Conservation (phyloP, 2,329 filamentous ascomycete genomes). For the Botryotinia narcissicola region DNA sequence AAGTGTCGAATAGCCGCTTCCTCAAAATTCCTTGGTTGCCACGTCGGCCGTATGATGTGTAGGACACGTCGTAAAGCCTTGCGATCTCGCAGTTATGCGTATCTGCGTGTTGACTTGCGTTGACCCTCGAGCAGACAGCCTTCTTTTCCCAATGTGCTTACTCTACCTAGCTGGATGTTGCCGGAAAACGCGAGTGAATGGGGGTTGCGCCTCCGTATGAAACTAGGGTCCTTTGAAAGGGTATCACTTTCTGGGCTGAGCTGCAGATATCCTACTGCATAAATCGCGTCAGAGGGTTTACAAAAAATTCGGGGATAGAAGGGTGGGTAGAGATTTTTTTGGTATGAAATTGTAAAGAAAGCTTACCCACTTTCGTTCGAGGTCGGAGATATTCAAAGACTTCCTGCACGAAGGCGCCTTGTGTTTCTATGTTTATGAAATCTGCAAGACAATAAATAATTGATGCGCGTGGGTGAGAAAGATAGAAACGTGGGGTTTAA, state of each 20-base stretch:
- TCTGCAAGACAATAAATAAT: constrained; percentile 19
- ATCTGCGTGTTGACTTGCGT: constrained; percentile 27
- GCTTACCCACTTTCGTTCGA: constrained; percentile 20
- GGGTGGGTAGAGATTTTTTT: constrained; percentile 10
- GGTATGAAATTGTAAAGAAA: constrained; percentile 18
- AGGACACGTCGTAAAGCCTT: constrained; percentile 28
- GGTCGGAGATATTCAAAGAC: constrained; percentile 20
- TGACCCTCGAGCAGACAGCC: constrained; percentile 33
- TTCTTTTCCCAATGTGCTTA: constrained; percentile 28
- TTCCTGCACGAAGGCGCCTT: constrained; percentile 21
- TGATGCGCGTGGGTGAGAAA: constrained; percentile 8
- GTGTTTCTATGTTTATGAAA: constrained; percentile 20
- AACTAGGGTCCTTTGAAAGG: constrained; percentile 25
- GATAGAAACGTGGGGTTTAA: constrained; percentile 19
- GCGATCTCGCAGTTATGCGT: constrained; percentile 29
- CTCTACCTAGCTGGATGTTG: constrained; percentile 32
- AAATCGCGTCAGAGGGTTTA: constrained; percentile 23
- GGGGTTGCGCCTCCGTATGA: constrained; percentile 26
- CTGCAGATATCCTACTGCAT: constrained; percentile 23
- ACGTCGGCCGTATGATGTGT: constrained; percentile 35
- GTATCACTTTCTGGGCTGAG: constrained; percentile 20
- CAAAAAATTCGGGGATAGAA: constrained; percentile 10
- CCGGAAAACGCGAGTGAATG: constrained; percentile 30
- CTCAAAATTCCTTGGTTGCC: constrained; percentile 37
- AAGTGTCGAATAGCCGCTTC: constrained; percentile 39